Base-by-base conservation (phyloP, 1,284 basidiomycete genomes). In the Sporisorium graminicola region DNA sequence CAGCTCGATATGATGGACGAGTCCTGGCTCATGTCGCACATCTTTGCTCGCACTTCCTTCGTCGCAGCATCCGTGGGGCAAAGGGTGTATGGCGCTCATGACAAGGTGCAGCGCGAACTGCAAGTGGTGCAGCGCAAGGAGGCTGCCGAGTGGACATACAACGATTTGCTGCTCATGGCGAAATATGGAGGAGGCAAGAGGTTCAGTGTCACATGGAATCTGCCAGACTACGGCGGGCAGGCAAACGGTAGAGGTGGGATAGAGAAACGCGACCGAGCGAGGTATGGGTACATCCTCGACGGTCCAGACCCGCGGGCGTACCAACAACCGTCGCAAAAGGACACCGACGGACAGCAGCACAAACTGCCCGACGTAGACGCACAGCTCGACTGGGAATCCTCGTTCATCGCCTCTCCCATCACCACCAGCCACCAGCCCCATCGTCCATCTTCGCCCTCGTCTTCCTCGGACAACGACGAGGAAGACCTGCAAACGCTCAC, bases 1-100 rank as follows among this genome's bases (percentile, higher is more conserved):
- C 95, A 98, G 83, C 96, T 94, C 92, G 94, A 98, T 86, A 94
- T 98, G 93, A 94, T 95, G 90, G 94, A 98, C 83, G 93, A 97
- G 87, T 94, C 93, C 0, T 90, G 92, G 86, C 92, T 98, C 80
- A 92, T 97, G 87, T 94, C 95, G 86, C 90, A 93, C 74, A 92
- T 95, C 79, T 95, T 96, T 85, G 93, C 94, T 83, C 87, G 89
- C 14, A 95, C 93, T 84, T 94, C 93, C 86, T 98, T 92, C 86
- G 92, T 97, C 58, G 83, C 82, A 2, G 69, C 74, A 1, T 29
- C 47, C 1, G 65, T 65, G 0, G 69, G 76, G 14, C 2, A 35
- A 27, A 27, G 77, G 22, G 40, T 47, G 2, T 50, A 91, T 92
- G n/a, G 88, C 88, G 43, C 20, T 4, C 1, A 43, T 18, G 26